These are phyloP conservation scores for Phlegmacium glaucopus DNA, from an alignment of 768 basidiomycete genomes.

Conservation along the genomic window DNA sequence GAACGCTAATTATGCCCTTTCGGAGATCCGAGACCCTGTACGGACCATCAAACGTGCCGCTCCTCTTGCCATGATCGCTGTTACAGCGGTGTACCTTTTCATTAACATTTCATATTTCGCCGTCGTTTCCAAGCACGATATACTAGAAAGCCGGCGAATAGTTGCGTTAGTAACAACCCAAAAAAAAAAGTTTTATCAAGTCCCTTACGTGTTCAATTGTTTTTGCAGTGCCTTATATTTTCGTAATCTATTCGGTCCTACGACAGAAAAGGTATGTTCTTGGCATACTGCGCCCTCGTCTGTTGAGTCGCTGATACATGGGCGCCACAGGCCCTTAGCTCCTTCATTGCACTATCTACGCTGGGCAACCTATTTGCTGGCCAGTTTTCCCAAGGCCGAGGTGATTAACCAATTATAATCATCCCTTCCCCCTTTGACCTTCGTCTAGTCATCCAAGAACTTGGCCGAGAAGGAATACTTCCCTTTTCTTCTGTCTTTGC, in stretches of 20 bases:
- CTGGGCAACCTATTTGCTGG: slow-evolving; percentile 62
- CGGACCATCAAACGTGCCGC: slow-evolving; percentile 69
- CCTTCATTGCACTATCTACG: slow-evolving; percentile 60
- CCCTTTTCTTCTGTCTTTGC: slow-evolving; percentile 67
- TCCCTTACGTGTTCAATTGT: background rate
- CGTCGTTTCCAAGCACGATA: slow-evolving; percentile 68
- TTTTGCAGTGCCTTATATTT: slow-evolving; percentile 62
- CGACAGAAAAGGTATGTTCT: slow-evolving; percentile 50
- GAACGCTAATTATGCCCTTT: slow-evolving; percentile 72
- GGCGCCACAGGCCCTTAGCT: slow-evolving; percentile 47
- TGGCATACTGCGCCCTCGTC: background rate
- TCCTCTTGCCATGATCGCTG: slow-evolving; percentile 57
- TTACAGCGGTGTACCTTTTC: slow-evolving; percentile 58
- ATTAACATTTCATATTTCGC: slow-evolving; percentile 75
- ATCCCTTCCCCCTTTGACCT: background rate
- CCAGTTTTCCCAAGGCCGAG: slow-evolving; percentile 65
- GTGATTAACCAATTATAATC: slow-evolving; percentile 27
- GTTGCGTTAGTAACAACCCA: slow-evolving; percentile 50
- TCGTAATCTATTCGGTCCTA: slow-evolving; percentile 63
- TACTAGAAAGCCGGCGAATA: slow-evolving; percentile 58
- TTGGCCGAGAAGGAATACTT: slow-evolving; percentile 68
- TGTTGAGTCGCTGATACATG: background rate
- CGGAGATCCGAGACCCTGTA: slow-evolving; percentile 67
- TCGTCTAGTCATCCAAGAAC: slow-evolving; percentile 63
- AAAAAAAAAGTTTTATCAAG: background rate